Base-by-base conservation (phyloP, 2,329 filamentous ascomycete genomes). In the Mycogone perniciosa region DNA sequence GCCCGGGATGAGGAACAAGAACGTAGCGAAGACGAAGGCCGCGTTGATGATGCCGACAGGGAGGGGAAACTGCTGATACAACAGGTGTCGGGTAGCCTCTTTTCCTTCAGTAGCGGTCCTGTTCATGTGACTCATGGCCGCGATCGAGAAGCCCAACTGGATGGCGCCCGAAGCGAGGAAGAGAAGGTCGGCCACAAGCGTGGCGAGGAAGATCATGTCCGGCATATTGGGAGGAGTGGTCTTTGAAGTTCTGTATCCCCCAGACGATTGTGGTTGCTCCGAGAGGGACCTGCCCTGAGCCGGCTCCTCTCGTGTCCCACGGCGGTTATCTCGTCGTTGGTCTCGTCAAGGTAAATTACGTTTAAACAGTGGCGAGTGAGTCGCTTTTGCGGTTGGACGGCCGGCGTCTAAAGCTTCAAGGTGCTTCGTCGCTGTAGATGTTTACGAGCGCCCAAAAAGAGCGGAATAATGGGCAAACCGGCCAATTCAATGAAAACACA, bases 11-110 rank as follows among this genome's bases (percentile, higher is more conserved):
- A 85, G 86, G 54, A 84, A 64, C 50, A 84, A 60, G 67, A 89
- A 89, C 27, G 84, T 82, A 59, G 81, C 62, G 66, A 92, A 82
- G 64, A 90, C 79, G 62, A 91, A 73, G 60, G 84, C 75, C 54
- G 84, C 80, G 66, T 91, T 91, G 62, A 77, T 82, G 56, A 91
- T 81, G 53, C 83, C 85, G 47, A 83, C 86, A 79, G 71, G 73
- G 46, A 82, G 66, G 7, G 79, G 79, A 51, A 82, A 80, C 31
- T 65, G 64, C 57, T 73, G 70, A 64, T 80, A 79, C 26, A 82
- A 64, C 39, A 82, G 64, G 56, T 78, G 71, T 51, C 74, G 70
- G 31, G 75, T 75, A 30, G 75, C 76, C 51, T 77, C 67, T 50
- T 65, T 60, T 49, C 79, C 79, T 40, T 74, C 67, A 4, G 59